Base-by-base conservation (phyloP, 495 filamentous ascomycete species). In the Jackrogersella minutella region DNA sequence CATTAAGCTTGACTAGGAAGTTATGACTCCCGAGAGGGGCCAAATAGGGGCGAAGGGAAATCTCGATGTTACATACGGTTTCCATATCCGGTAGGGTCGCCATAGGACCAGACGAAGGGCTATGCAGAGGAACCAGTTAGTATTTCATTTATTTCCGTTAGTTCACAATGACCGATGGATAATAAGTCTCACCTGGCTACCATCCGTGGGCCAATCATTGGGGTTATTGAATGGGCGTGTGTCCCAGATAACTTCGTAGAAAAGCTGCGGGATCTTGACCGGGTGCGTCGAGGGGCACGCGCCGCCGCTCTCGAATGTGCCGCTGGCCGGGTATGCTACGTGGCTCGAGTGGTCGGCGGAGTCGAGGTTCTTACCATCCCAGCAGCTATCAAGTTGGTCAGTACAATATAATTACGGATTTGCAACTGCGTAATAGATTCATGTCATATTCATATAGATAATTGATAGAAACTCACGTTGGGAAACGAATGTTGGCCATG, bases 71-170 rank as follows among this genome's bases (percentile, higher is more conserved):
- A n/a, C n/a, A n/a, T n/a, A n/a, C n/a, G 77, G 41, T 74, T 74
- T 0, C 75, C 74, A 60, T 74, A 78, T 1, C 78, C 78, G 0
- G 76, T 78, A 3, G 53, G 21, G 53, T 81, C 73, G 26, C 77
- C 77, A 52, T 68, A 77, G 10, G 64, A 70, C 78, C 78, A 82
- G 8, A 81, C 76, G 71, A 82, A 81, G 7, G 80, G 79, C 64
- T n/a, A n/a, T n/a, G n/a, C n/a, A n/a, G n/a, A n/a, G n/a, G n/a
- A n/a, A n/a, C n/a, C n/a, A n/a, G n/a, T n/a, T n/a, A n/a, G n/a
- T n/a, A n/a, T n/a, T n/a, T n/a, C n/a, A n/a, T n/a, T n/a, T n/a
- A n/a, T n/a, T n/a, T n/a, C n/a, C n/a, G n/a, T n/a, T n/a, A n/a
- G n/a, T n/a, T n/a, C n/a, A n/a, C n/a, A n/a, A n/a, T n/a, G n/a